Conservation (phyloP, 106 monocot species). For the Acorus calamus region DNA sequence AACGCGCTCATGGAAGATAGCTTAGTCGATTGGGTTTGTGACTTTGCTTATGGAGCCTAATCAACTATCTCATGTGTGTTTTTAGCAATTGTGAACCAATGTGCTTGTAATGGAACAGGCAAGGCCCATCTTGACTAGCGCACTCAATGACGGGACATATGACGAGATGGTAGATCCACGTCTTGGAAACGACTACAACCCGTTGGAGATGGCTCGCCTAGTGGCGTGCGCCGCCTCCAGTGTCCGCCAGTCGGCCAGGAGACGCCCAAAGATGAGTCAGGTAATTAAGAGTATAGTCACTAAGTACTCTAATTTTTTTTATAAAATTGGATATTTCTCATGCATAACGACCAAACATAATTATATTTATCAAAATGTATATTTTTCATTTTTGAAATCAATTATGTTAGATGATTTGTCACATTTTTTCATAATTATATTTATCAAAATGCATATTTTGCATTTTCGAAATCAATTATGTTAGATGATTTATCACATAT, state of each 20-base stretch:
- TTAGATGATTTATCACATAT: too few species aligned
- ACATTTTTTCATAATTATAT: too few species aligned
- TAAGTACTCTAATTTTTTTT: too few species aligned
- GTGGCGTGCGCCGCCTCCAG: conserved; percentile 54
- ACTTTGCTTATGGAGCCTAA: background rate
- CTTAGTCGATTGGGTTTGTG: conserved; percentile 79
- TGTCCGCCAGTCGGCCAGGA: conserved; percentile 69
- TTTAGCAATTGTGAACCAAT: too few species aligned
- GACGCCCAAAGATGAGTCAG: conserved; percentile 94
- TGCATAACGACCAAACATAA: too few species aligned
- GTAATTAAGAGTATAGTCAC: background rate
- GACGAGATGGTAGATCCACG: conserved; percentile 63
- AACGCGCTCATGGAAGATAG: conserved; percentile 68
- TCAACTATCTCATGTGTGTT: background rate
- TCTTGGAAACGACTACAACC: conserved; percentile 40
- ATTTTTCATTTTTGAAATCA: too few species aligned
- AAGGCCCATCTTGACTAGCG: conserved; percentile 33
- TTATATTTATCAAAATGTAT: too few species aligned
- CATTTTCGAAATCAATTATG: too few species aligned
- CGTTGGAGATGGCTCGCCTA: conserved; percentile 57
- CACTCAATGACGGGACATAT: conserved; percentile 44
- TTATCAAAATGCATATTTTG: too few species aligned
- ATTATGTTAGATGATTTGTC: too few species aligned
- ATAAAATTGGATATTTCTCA: too few species aligned
- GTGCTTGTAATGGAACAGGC: background rate